Percentiles rank a stretch among this genome's conserved stretches.
Conservation (phyloP, 1,284 basidiomycete genomes). For the Rhodotorula sp. region DNA sequence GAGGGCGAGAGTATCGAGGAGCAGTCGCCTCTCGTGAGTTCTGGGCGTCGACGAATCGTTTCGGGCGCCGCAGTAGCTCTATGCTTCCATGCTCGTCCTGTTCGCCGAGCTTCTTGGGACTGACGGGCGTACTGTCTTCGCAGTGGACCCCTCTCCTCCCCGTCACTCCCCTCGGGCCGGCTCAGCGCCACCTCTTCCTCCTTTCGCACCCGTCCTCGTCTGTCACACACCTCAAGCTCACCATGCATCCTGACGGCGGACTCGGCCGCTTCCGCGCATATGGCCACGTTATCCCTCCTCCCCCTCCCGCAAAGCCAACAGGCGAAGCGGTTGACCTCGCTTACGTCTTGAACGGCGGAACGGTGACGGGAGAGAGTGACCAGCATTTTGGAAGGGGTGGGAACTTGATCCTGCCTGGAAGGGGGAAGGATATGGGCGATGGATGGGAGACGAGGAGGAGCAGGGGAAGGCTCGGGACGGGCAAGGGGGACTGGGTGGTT, state of each 20-base stretch:
- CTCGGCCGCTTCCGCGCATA: constrained; percentile 52
- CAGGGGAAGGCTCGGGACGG: constrained; percentile 56
- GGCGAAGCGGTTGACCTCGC: constrained; percentile 72
- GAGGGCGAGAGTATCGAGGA: constrained; percentile 30
- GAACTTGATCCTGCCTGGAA: constrained; percentile 86
- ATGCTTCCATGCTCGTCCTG: not conserved
- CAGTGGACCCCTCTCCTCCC: constrained; percentile 83
- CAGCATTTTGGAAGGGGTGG: constrained; percentile 92
- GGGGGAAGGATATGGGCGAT: constrained; percentile 82
- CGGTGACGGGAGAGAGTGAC: constrained; percentile 67
- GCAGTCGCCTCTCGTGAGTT: constrained; percentile 34
- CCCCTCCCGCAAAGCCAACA: constrained; percentile 20
- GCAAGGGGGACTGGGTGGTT: constrained; percentile 86
- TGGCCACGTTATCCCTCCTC: constrained; percentile 61
- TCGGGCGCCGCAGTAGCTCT: not conserved
- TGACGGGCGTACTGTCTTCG: not conserved
- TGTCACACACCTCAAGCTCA: constrained; percentile 82
- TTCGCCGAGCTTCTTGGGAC: not conserved
- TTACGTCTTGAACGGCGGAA: constrained; percentile 83
- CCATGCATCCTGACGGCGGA: constrained; percentile 96
- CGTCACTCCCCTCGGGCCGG: constrained; percentile 71
- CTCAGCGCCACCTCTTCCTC: constrained; percentile 79
- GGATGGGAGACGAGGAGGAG: constrained; percentile 98
- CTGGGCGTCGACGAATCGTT: no score
- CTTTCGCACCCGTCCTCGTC: constrained; percentile 54